These are phyloP conservation scores for Sordariomycetes sp. DNA, from an alignment of 2,329 filamentous ascomycete species.

Conservation along the genomic window DNA sequence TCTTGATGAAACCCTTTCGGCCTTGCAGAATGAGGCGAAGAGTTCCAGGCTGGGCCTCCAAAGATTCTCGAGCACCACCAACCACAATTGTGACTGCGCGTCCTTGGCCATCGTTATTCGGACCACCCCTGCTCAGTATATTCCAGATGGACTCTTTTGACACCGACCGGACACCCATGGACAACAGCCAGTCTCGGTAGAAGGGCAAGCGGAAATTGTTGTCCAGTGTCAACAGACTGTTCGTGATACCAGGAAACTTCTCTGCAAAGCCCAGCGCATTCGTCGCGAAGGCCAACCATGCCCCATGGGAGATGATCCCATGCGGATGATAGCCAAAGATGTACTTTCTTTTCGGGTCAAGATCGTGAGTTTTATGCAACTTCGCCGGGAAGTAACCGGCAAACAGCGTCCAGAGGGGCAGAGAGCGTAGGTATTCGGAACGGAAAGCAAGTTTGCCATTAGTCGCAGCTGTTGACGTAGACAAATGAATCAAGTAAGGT, in stretches of 20 bases:
- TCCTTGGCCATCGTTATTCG: constrained; percentile 75
- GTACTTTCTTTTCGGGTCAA: constrained; percentile 80
- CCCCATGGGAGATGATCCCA: constrained; percentile 95
- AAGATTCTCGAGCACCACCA: constrained; percentile 83
- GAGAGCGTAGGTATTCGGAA: constrained; percentile 62
- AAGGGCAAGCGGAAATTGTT: constrained; percentile 90
- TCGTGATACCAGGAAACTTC: constrained; percentile 90
- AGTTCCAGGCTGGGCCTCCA: constrained; percentile 74
- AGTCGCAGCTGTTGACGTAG: constrained; percentile 68
- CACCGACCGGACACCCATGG: constrained; percentile 80
- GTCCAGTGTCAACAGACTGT: constrained; percentile 88
- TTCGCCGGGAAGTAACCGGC: constrained; percentile 86
- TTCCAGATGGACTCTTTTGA: constrained; percentile 90
- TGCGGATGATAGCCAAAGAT: constrained; percentile 97
- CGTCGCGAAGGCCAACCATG: constrained; percentile 83
- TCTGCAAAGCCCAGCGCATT: constrained; percentile 80
- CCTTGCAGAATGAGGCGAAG: constrained; percentile 71
- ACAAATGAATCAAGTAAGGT: constrained; percentile 74
- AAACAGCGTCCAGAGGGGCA: constrained; percentile 78
- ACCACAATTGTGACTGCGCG: constrained; percentile 95
- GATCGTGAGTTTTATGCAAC: constrained; percentile 73
- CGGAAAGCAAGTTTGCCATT: constrained; percentile 69
- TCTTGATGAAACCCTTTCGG: constrained; percentile 88
- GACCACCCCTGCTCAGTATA: constrained; percentile 69
- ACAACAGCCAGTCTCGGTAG: constrained; percentile 88